Evolutionary conservation across 495 filamentous ascomycete species (phyloP), one percentile per base, ranked within the genome.

Genomic region (Chaetomidium leptoderma): DNA sequence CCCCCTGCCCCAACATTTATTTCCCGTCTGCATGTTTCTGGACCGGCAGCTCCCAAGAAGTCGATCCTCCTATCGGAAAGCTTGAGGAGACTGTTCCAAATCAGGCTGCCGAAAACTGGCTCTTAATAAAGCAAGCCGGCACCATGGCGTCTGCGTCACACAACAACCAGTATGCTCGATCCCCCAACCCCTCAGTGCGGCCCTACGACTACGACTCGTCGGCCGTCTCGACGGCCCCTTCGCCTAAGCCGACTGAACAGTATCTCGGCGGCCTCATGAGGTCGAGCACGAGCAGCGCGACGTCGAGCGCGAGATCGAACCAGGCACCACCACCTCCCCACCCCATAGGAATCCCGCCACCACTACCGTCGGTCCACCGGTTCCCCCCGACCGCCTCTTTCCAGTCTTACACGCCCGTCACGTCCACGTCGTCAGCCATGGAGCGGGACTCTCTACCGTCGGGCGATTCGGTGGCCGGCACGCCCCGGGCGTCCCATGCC

Each of bases 191-290:
- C 47, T 79, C 78, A 32, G 74, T 72, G 27, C 70, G 76, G 60
- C 79, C 79, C 39, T 82, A 81, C 73, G 77, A 79, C 39, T 82
- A 81, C 73, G 77, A 79, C 63, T 79, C 80, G 53, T 78, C 79
- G 29, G 76, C 79, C 37, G 78, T 78, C 58, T 78, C 80, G 46
- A 80, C 81, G 49, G 74, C 80, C 52, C 76, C 80, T 35, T 83
- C 81, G 19, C 77, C 81, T 43, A 72, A 72, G 52, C 70, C 76
- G 46, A 67, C 69, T 23, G 67, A 73, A 42, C 72, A 71, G 53
- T 77, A 79, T 59, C 63, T 75, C 39, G 68, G 72, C 57, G 78
- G 75, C 53, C 66, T 77, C 49, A 76, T 82, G 74, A 71, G 67
- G 49, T 64, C 70, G 14, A 65, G 66, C 53, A 51, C 65, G 23